These are phyloP conservation scores for Coemansia sp. DNA, from an alignment of 192 early-diverging fungal species.

Conservation along the genomic window DNA sequence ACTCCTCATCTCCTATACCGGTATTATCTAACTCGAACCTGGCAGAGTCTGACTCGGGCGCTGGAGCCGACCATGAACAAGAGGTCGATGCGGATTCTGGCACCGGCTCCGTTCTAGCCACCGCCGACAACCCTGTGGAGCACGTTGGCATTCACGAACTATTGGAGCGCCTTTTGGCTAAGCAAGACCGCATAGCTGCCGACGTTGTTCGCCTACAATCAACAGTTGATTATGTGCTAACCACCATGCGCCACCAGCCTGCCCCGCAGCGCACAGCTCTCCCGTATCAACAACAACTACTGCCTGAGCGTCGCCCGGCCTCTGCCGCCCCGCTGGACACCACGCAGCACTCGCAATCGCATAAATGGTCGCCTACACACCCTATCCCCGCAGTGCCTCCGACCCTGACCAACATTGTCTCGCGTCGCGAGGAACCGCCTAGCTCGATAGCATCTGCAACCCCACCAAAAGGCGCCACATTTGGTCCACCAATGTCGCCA, in stretches of 20 bases:
- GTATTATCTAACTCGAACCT: background rate
- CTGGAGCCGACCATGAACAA: background rate
- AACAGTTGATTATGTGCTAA: conserved; percentile 33
- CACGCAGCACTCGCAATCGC: background rate
- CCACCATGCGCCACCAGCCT: conserved; percentile 23
- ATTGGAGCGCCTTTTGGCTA: conserved; percentile 35
- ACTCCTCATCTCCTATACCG: conserved; percentile 15
- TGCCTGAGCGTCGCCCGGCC: background rate
- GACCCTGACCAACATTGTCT: conserved; percentile 39
- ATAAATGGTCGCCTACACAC: conserved; percentile 6
- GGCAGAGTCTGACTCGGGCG: background rate
- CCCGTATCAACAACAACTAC: conserved; percentile 4
- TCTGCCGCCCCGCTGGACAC: conserved; percentile 3
- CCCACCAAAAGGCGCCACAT: background rate
- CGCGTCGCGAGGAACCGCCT: conserved; percentile 9
- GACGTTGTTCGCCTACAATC: conserved; percentile 47
- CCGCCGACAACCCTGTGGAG: background rate
- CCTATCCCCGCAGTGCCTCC: conserved; percentile 18
- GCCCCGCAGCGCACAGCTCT: conserved; percentile 9
- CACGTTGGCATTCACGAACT: conserved; percentile 17
- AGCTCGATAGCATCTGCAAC: background rate
- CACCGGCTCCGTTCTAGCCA: background rate
- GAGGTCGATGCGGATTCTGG: background rate
- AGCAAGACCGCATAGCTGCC: conserved; percentile 44
- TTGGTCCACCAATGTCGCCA: conserved; percentile 10